A percentile compares a stretch with the other conserved stretches of the same genome.
Conservation (phyloP, 139 green algal genomes). For the Coelastrella sp. region DNA sequence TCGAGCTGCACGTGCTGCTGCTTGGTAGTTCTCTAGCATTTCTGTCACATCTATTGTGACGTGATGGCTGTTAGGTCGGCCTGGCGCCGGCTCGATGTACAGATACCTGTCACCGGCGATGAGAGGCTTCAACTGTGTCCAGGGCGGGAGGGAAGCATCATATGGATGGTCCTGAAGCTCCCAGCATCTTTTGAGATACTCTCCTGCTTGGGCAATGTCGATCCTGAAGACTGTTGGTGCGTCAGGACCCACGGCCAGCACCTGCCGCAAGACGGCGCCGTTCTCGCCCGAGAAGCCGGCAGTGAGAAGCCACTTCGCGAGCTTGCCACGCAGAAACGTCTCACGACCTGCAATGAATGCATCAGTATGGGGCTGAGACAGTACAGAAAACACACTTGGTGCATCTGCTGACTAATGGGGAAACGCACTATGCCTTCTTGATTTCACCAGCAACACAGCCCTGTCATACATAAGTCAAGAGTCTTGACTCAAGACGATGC, state of each 20-base stretch:
- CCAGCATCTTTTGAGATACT: conserved; percentile 14
- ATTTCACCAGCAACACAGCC: too few relatives aligned
- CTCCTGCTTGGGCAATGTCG: conserved; percentile 40
- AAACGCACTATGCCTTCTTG: too few relatives aligned
- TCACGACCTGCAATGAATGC: neutral
- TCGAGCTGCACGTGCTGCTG: neutral
- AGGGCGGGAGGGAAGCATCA: neutral
- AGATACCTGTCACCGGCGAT: conserved; percentile 35
- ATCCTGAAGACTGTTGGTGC: conserved; percentile 39
- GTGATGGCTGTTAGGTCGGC: neutral
- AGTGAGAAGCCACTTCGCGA: conserved; percentile 35
- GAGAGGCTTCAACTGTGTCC: conserved; percentile 23
- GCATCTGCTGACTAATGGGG: too few relatives aligned
- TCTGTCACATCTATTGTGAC: conserved; percentile 23
- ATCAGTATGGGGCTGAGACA: too few relatives aligned
- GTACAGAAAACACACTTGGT: too few relatives aligned
- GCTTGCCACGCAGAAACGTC: neutral
- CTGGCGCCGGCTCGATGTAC: conserved; percentile 34
- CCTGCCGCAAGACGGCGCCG: conserved; percentile 10
- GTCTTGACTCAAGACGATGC: too few relatives aligned
- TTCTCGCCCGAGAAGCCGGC: conserved; percentile 21
- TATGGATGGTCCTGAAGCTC: neutral
- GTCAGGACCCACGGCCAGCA: conserved; percentile 9
- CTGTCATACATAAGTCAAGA: too few relatives aligned
- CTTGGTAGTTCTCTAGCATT: conserved; percentile 12